A percentile compares a stretch with the other conserved stretches of the same genome.
Evolutionary conservation across 768 basidiomycete genomes (phyloP).

Genomic region (Suillus subaureus): DNA sequence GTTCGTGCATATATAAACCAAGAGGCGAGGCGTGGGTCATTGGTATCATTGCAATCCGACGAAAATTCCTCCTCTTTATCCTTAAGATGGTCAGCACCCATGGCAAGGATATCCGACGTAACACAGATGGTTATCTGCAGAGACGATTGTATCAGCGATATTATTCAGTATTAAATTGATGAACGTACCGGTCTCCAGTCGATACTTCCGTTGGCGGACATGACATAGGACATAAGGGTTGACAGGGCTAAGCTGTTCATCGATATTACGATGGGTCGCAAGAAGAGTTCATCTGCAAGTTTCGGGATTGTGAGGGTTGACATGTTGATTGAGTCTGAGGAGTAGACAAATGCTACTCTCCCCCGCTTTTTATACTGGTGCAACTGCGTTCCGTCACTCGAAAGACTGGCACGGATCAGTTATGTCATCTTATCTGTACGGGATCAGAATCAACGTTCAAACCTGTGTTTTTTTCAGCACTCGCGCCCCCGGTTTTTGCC

Average conservation of each 20-base stretch:
- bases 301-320: neutral
- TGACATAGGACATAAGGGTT: neutral
- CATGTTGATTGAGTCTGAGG: neutral
- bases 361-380: neutral
- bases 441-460: neutral
- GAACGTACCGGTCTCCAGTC: neutral
- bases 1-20: neutral
- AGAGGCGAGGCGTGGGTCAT: neutral
- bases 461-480: neutral
- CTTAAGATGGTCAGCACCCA: neutral
- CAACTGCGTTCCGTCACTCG: neutral
- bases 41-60: neutral
- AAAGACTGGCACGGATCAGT: neutral
- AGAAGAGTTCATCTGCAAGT: neutral
- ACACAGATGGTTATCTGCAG: neutral
- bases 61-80: neutral
- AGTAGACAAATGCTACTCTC: neutral
- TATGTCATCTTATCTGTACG: no score
- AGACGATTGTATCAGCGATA: neutral
- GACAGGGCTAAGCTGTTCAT: neutral
- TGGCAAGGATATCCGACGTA: neutral
- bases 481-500: neutral
- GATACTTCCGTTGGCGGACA: neutral
- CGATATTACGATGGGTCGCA: neutral
- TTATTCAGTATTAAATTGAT: neutral